Conservation (phyloP, 495 filamentous ascomycete species). For the Trichocladium uniseriatum region DNA sequence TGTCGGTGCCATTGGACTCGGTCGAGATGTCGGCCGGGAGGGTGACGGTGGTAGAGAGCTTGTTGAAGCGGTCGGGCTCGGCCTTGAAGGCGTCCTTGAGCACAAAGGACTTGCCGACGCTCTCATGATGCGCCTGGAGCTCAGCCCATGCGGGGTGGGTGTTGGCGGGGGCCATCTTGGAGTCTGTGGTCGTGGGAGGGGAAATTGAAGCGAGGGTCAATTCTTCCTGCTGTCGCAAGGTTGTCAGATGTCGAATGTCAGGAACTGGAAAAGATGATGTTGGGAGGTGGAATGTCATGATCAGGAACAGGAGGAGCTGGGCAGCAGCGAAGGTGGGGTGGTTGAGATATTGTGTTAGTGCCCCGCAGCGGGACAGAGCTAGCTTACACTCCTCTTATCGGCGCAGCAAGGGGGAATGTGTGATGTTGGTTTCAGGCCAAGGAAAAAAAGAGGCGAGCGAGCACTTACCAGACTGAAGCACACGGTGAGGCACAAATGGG, state of each 20-base stretch:
- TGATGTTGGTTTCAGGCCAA: background rate
- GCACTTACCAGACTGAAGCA: background rate
- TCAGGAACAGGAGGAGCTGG: background rate
- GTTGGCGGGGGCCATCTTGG: constrained; percentile 56
- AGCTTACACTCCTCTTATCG: background rate
- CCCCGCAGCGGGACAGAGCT: constrained; percentile 8
- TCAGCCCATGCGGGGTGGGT: constrained; percentile 76
- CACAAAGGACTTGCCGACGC: constrained; percentile 76
- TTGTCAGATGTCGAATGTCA: constrained; percentile 1
- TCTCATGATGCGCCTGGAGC: constrained; percentile 80
- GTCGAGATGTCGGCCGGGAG: constrained; percentile 62
- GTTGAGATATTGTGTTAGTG: constrained; percentile 11
- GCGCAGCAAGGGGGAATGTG: background rate
- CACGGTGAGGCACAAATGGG: background rate
- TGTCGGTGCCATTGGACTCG: constrained; percentile 47
- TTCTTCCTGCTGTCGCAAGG: background rate
- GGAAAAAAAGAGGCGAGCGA: background rate
- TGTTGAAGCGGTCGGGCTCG: constrained; percentile 81
- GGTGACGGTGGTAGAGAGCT: constrained; percentile 75
- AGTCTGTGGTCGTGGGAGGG: background rate
- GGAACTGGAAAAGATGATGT: background rate
- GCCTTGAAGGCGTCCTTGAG: constrained; percentile 87
- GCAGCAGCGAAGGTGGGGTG: constrained; percentile 6
- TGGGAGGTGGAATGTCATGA: constrained; percentile 2
- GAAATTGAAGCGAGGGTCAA: background rate